phyloP scores from a whole-genome alignment of 2,329 filamentous ascomycete species.

The Sarocladium brachiariae region DNA sequence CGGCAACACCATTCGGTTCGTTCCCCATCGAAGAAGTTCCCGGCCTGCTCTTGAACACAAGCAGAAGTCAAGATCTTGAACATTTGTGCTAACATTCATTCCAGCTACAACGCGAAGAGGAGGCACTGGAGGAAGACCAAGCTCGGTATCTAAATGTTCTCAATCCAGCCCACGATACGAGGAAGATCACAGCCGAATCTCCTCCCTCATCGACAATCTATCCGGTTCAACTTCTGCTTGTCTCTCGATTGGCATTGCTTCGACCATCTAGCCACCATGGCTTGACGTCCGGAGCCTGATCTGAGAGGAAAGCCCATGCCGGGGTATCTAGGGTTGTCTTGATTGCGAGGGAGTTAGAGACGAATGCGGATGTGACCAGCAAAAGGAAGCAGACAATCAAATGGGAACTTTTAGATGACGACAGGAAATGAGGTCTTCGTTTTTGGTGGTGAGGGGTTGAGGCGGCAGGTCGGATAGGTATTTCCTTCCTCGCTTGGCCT shows the following conservation, averaged over 20 bases:
- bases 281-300: conserved; percentile 1
- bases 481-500: conserved; percentile 16
- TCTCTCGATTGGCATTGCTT: conserved; percentile 4
- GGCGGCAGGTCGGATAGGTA: conserved; percentile 20
- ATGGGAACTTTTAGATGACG: conserved; percentile 2
- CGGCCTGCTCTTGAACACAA: conserved; percentile 1
- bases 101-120: conserved; percentile 99
- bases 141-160: conserved; percentile 84
- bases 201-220: conserved; percentile 6
- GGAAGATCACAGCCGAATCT: conserved; percentile 8
- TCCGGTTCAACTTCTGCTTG: background rate
- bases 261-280: background rate
- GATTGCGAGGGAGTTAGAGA: conserved; percentile 4
- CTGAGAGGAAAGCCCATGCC: background rate
- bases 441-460: conserved; percentile 13
- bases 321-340: background rate
- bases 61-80: background rate
- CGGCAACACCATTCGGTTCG: conserved; percentile 98
- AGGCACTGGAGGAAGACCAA: conserved; percentile 99
- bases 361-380: conserved; percentile 4
- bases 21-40: conserved; percentile 19
- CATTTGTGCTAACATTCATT: conserved; percentile 14
- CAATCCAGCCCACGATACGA: conserved; percentile 22
- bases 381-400: background rate
- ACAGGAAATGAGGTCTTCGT: background rate